Evolutionary conservation across 306 rosid species (phyloP), one percentile per base, ranked within the genome.

Genomic region (Acacia melanoxylon): DNA sequence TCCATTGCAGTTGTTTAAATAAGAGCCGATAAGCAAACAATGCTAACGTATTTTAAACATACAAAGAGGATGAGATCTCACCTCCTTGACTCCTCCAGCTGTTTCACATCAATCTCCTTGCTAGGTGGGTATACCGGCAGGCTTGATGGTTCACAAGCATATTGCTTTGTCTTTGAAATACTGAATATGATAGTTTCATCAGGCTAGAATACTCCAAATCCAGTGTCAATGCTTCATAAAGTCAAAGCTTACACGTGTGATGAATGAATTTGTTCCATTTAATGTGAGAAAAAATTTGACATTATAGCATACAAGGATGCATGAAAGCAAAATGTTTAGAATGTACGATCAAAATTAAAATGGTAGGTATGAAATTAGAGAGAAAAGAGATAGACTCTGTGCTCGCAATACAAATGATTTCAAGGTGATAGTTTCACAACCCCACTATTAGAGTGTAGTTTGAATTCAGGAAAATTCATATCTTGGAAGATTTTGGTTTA

Each of bases 401-500:
- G 66, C 44, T 74, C 45, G 51, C n/a, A 80, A 27, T 56, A 49
- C 41, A 56, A 22, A 72, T 40, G 62, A 81, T 68, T 72, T 41
- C 31, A 14, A 73, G 51, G 11, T 10, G 42, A 29, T 37, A 74
- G 37, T n/a, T 66, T 73, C 76, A 59, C 67, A 16, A 54, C 72
- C 20, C 88, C 82, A 81, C 88, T 84, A 86, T 17, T 9, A 85
- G n/a, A n/a, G n/a, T n/a, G n/a, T n/a, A n/a, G n/a, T n/a, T n/a
- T n/a, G n/a, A n/a, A n/a, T n/a, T n/a, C n/a, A n/a, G n/a, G n/a
- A n/a, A n/a, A n/a, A n/a, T n/a, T n/a, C n/a, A n/a, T n/a, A n/a
- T n/a, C n/a, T n/a, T n/a, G n/a, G n/a, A n/a, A n/a, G n/a, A n/a
- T n/a, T n/a, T n/a, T n/a, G n/a, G n/a, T n/a, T n/a, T n/a, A n/a